Conservation (phyloP, 352 stramenopile genomes). For the Globisporangium megalacanthum region DNA sequence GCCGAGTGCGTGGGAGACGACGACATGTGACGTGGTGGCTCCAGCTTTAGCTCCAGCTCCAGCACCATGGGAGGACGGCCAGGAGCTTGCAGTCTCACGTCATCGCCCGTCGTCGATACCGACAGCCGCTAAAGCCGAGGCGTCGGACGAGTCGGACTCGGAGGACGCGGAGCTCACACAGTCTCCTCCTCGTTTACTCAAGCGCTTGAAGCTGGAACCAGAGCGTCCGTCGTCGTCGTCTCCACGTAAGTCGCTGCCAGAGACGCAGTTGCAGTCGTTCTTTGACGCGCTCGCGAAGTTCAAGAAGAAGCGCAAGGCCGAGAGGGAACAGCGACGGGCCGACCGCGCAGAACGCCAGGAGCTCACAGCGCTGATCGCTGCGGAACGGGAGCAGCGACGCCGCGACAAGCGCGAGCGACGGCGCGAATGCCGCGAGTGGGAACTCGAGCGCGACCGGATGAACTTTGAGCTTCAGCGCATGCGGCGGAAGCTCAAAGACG, state of each 20-base stretch:
- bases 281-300: not conserved
- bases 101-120: too few species aligned
- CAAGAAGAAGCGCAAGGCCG: not conserved
- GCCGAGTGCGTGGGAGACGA: not conserved
- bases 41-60: too few species aligned
- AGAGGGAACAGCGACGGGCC: conserved; percentile 1
- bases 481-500: not conserved
- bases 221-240: not conserved
- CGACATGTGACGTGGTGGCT: not conserved
- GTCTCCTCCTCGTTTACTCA: not conserved
- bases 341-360: not conserved
- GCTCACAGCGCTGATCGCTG: not conserved
- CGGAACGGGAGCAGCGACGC: conserved; percentile 1
- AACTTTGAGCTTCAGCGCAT: conserved; percentile 4
- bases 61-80: too few species aligned
- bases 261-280: not conserved
- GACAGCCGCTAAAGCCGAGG: too few species aligned
- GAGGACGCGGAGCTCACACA: not conserved
- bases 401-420: not conserved
- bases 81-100: too few species aligned
- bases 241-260: not conserved
- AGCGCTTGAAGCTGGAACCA: not conserved
- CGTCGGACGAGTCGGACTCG: not conserved
- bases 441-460: conserved; percentile 6
- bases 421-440: conserved; percentile 1